Conservation (phyloP, 2,329 filamentous ascomycete species). For the Aspergillus tubingensis region DNA sequence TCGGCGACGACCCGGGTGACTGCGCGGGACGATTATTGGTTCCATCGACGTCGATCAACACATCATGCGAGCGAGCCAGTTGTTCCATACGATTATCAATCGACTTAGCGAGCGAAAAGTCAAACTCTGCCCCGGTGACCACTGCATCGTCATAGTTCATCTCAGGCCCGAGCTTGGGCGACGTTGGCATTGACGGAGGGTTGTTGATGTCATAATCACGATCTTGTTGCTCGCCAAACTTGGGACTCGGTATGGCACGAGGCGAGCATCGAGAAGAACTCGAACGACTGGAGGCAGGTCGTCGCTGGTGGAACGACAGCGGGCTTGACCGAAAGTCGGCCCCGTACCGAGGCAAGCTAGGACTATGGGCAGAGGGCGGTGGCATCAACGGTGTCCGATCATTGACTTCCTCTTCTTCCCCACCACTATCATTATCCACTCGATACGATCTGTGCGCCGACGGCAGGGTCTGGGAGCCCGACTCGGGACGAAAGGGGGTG, state of each 20-base stretch:
- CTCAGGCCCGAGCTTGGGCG: slow-evolving; percentile 56
- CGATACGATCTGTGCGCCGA: slow-evolving; percentile 32
- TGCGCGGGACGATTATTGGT: slow-evolving; percentile 19
- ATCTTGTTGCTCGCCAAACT: slow-evolving; percentile 25
- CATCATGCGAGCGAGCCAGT: slow-evolving; percentile 36
- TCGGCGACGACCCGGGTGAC: slow-evolving; percentile 41
- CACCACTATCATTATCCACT: slow-evolving; percentile 32
- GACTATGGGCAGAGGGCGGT: slow-evolving; percentile 31
- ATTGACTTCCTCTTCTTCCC: slow-evolving; percentile 41
- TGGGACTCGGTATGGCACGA: slow-evolving; percentile 27
- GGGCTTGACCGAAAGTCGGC: slow-evolving; percentile 32
- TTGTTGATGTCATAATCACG: slow-evolving; percentile 65
- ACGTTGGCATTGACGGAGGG: slow-evolving; percentile 63
- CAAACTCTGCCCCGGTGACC: slow-evolving; percentile 46
- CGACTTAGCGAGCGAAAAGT: slow-evolving; percentile 41
- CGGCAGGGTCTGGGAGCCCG: slow-evolving; percentile 33
- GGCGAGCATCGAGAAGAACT: slow-evolving; percentile 34
- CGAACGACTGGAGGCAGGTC: slow-evolving; percentile 27
- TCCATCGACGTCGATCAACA: slow-evolving; percentile 49
- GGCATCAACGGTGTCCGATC: slow-evolving; percentile 60
- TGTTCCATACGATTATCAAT: slow-evolving; percentile 39
- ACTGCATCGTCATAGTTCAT: slow-evolving; percentile 58
- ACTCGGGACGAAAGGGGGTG: slow-evolving; percentile 48
- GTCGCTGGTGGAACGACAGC: slow-evolving; percentile 28
- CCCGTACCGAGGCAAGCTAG: slow-evolving; percentile 39